Percentiles rank a stretch among this genome's conserved stretches.
phyloP scores from a whole-genome alignment of 2,329 filamentous ascomycete species.

The Aureobasidium subglaciale region DNA sequence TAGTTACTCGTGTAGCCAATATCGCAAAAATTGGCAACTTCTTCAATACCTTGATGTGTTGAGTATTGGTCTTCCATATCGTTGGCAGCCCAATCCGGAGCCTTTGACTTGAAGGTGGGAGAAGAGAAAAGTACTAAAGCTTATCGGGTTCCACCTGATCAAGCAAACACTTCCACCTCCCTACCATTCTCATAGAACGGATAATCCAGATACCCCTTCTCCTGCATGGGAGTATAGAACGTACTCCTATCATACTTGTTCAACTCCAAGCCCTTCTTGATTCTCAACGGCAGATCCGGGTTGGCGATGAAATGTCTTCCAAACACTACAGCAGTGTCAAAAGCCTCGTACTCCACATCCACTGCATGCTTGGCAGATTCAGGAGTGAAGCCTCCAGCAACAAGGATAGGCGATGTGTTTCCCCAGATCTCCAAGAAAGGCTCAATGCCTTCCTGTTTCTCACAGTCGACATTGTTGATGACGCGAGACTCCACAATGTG shows the following conservation, averaged over 20 bases:
- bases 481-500: slow-evolving; percentile 56
- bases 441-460: slow-evolving; percentile 35
- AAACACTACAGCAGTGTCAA: slow-evolving; percentile 42
- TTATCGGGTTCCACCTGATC: too few species aligned
- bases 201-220: slow-evolving; percentile 38
- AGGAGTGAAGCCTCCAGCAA: slow-evolving; percentile 37
- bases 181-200: slow-evolving; percentile 26
- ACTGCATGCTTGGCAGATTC: slow-evolving; percentile 31
- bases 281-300: slow-evolving; percentile 41
- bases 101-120: too few species aligned
- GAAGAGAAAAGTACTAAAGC: too few species aligned
- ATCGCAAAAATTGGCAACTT: too few species aligned
- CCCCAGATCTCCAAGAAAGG: slow-evolving; percentile 42
- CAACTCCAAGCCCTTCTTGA: slow-evolving; percentile 38
- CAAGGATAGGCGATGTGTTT: slow-evolving; percentile 39
- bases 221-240: slow-evolving; percentile 36
- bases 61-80: too few species aligned
- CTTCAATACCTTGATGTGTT: too few species aligned
- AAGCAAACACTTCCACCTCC: background rate
- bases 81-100: too few species aligned
- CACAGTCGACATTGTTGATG: slow-evolving; percentile 35
- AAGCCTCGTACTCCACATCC: slow-evolving; percentile 35
- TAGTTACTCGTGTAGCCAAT: too few species aligned
- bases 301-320: slow-evolving; percentile 45
- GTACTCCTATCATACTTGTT: slow-evolving; percentile 38